phyloP scores from a whole-genome alignment of 1,284 basidiomycete species.

The Pyrrhoderma noxium region DNA sequence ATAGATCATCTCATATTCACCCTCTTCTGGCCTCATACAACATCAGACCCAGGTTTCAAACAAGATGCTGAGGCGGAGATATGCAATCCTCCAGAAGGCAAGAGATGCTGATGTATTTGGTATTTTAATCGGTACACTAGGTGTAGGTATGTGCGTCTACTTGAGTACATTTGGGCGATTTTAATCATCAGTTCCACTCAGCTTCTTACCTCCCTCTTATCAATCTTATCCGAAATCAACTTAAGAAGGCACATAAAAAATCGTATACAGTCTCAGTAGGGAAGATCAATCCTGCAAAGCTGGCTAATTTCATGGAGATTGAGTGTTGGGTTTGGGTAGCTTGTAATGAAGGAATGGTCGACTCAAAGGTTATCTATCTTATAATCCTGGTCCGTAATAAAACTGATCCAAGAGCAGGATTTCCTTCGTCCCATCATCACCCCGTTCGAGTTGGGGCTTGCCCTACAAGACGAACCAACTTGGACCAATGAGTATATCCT shows the following conservation, averaged over 20 bases:
- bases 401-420: constrained; percentile 44
- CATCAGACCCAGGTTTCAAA: constrained; percentile 68
- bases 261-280: constrained; percentile 95
- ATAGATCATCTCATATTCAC: constrained; percentile 76
- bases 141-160: constrained; percentile 55
- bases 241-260: constrained; percentile 70
- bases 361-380: constrained; percentile 53
- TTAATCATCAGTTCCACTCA: constrained; percentile 25
- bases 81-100: constrained; percentile 83
- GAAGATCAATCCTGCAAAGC: constrained; percentile 90
- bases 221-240: constrained; percentile 60
- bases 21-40: constrained; percentile 38
- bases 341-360: constrained; percentile 87
- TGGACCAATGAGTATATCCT: constrained; percentile 83
- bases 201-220: constrained; percentile 82
- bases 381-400: background rate
- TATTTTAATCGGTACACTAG: constrained; percentile 91
- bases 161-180: constrained; percentile 19
- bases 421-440: constrained; percentile 90
- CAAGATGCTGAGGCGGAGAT: constrained; percentile 85
- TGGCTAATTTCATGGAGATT: constrained; percentile 95
- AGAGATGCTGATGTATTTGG: constrained; percentile 92
- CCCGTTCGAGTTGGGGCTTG: constrained; percentile 87
- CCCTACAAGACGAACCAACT: constrained; percentile 56
- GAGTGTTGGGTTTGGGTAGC: constrained; percentile 95